Evolutionary conservation across 345 rosid genomes (phyloP), one percentile per base, ranked within the genome.

Genomic region (Melastoma malabathricum): DNA sequence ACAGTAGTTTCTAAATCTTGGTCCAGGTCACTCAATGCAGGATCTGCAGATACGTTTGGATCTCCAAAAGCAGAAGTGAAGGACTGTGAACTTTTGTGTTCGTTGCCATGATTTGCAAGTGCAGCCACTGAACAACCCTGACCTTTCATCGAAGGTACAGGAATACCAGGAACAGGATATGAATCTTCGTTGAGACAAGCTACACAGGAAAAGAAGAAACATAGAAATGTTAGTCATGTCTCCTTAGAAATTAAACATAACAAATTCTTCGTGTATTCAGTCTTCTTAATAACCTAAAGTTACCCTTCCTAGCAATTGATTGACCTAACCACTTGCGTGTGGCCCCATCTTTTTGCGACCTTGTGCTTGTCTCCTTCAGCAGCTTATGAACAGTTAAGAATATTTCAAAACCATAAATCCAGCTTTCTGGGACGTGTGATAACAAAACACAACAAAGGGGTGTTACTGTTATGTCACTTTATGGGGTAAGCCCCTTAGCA

Each of bases 331-430:
- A 92, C 77, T 79, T 92, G 60, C 80, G 71, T 76, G 63, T 73
- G 80, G 51, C 96, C 96, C 98, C 98, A 92, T 67, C 75, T 79
- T 45, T 61, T 64, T 41, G 98, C 96, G 74, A 84, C 95, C 76
- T 74, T 77, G 70, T 75, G 82, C 65, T 92, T 92, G 74, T 87
- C 96, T 61, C 98, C 89, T 75, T 84, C 87, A 55, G 98, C 80
- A 64, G 80, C 77, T 75, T 92, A 65, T 59, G 47, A 54, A 64
- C 58, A 53, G 84, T 83, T 66, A 86, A 78, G 93, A 27, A 44
- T 13, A 57, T 16, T 47, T 57, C 12, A 39, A 23, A 41, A 25
- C 20, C 34, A 8, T 9, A 57, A 8, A 47, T 29, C 4, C 27
- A 14, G 2, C 47, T 3, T 41, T 5, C 14, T 25, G 20, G 55